Evolutionary conservation across 2,329 filamentous ascomycete species (phyloP).

Genomic region (Cytospora paraplurivora): DNA sequence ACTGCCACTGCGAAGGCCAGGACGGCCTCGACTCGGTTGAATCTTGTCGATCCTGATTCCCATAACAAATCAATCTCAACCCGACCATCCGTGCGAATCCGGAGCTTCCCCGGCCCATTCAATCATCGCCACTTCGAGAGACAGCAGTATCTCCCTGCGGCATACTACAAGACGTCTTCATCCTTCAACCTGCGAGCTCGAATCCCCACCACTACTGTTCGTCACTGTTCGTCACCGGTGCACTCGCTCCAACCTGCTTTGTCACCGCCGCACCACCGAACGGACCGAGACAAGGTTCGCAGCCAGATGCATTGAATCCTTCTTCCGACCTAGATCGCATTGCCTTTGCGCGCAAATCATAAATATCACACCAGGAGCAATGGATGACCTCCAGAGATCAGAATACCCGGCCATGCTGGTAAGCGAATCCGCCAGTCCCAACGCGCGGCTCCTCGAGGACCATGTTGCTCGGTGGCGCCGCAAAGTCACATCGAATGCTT

Average conservation of each 20-base stretch:
- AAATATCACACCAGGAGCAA: slow-evolving; percentile 38
- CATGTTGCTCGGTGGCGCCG: slow-evolving; percentile 10
- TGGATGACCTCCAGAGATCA: slow-evolving; percentile 78
- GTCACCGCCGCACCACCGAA: slow-evolving; percentile 1
- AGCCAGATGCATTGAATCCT: slow-evolving; percentile 23
- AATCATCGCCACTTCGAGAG: not conserved
- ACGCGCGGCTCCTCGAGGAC: slow-evolving; percentile 9
- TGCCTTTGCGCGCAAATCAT: slow-evolving; percentile 31
- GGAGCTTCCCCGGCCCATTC: not conserved
- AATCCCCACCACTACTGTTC: not conserved
- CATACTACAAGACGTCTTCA: slow-evolving; percentile 7
- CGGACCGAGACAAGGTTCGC: slow-evolving; percentile 10
- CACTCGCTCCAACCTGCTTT: not conserved
- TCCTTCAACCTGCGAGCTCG: slow-evolving; percentile 13
- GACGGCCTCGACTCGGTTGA: not conserved
- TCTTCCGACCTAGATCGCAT: slow-evolving; percentile 8
- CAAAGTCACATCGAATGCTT: slow-evolving; percentile 1
- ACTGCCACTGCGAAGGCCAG: not conserved
- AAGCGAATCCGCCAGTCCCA: slow-evolving; percentile 39
- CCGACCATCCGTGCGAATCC: not conserved
- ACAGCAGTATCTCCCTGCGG: not conserved
- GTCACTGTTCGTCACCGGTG: not conserved
- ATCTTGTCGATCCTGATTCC: not conserved
- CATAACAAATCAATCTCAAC: not conserved
- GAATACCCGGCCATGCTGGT: slow-evolving; percentile 97